Evolutionary conservation across 257 asterid genomes (phyloP), one percentile per base, ranked within the genome.

Genomic region (Leptodermis oblonga): DNA sequence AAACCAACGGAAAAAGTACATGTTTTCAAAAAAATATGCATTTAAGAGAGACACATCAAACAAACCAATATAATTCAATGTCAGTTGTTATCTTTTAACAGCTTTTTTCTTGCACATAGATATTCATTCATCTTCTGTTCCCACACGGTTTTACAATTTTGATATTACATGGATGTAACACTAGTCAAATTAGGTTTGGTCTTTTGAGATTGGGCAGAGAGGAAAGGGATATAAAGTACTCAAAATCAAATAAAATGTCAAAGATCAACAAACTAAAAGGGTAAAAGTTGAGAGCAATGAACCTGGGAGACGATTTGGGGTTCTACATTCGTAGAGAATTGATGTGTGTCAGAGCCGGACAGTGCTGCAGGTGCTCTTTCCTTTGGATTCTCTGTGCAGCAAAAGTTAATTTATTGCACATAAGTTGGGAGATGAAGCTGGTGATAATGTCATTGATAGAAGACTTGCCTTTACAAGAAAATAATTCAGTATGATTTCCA

Each of bases 381-480:
- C 56, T 68, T 73, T 45, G 25, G 62, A 51, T 68, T 73, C 43
- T 73, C 92, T 86, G 88, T 79, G 61, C 42, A 65, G 71, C 61
- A n/a, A 76, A 37, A 77, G 68, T 45, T 55, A 69, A 73, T 48
- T 46, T 15, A 28, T 71, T 69, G 49, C 60, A 63, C 70, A 22
- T 43, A 39, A 62, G 13, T 26, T 25, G 60, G 61, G 37, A 26
- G 53, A 56, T 15, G 72, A 20, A 67, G 55, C n/a, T 36, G 36
- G 55, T 17, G 58, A 56, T 66, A 70, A 74, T 68, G 49, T 70
- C n/a, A 65, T 42, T 26, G 65, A 22, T 68, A 61, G 58, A n/a
- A 64, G 70, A 64, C 85, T 79, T 72, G 74, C 88, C 86, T 82
- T 68, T 68, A 64, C 25, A 67, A 42, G 72, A 55, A 78, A 52